Evolutionary conservation across 176 grass and related monocot genomes (phyloP), one percentile per base, ranked within the genome.

Genomic region (Triticum turgidum): DNA sequence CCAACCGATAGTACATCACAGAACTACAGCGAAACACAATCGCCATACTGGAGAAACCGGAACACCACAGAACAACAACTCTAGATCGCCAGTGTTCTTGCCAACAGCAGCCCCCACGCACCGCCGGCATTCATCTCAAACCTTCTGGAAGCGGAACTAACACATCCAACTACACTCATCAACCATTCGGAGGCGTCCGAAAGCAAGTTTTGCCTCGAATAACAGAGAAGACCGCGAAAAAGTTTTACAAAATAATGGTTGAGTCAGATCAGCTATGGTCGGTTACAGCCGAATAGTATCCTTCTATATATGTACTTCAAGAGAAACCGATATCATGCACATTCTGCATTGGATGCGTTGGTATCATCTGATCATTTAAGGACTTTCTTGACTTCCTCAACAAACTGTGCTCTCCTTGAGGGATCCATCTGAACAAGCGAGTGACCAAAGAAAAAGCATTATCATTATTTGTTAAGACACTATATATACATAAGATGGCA

Each of bases 361-460:
- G n/a, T 74, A 88, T 76, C 45, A 68, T 79, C 64, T 87, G 32
- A 79, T 89, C 77, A 92, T 80, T 58, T 84, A 65, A 93, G 75
- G 47, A 90, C 84, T 49, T 96, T 77, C 82, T 70, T 96, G 37
- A 96, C 41, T 88, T 94, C 90, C 65, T 88, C 92, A 44, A 90
- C 88, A 52, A 98, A 76, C 65, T 88, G 84, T 27, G 78, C 87
- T 92, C 88, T 94, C 25, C 47, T 83, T 70, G 96, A 96, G 67
- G 91, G 82, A 80, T 95, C 93, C 90, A 98, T 96, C 97, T 98
- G 91, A 44, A 91, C 13, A 73, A 63, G 81, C 61, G 61, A 82
- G 81, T 66, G 61, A 82, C 68, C 75, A 86, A 88, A 27, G 86
- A 82, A 81, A 35, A 80, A 56, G 3, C 15, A 59, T 52, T 5